Evolutionary conservation across 2,329 filamentous ascomycete species (phyloP), one percentile per base, ranked within the genome.

Genomic region (Ophiostoma quercus): DNA sequence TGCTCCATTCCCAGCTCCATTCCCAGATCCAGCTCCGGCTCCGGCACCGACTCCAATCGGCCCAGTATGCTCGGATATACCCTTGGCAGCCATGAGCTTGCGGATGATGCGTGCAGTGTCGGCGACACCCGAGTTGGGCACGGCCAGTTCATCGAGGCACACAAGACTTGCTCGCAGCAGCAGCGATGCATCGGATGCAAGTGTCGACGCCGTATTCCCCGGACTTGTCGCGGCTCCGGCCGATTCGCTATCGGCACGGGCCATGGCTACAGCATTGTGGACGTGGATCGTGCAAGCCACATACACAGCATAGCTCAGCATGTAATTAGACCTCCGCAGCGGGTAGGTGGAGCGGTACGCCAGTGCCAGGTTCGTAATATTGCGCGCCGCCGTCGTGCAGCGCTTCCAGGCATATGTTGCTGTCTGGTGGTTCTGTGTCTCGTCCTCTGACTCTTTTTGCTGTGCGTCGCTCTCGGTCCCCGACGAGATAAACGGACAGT

Each of bases 241-340:
- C 6, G 65, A 16, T 16, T 62, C 57, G 25, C 57, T 12, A 25
- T 62, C 57, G 29, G 29, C 47, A 71, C 69, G 69, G 37, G 73
- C 67, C 25, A 76, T 73, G 2, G 75, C 72, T 11, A 78, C 78
- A 9, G 76, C 76, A 71, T 80, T 81, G 37, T 79, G 76, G 6
- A 79, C 79, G 67, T 80, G 79, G 66, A 81, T 80, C 0, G 79
- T 80, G 70, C 78, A 80, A 2, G 79, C 77, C 16, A 80, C 79
- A 70, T 81, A 81, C 0, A 78, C 72, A 0, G 77, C 76, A 69
- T 81, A 81, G 67, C 76, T 76, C 16, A 80, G 73, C 43, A 81
- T 71, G 71, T 81, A 81, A 25, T 77, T 77, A 0, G 77, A 79
- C 6, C 75, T 72, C 19, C 76, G 74, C 1, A 80, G 72, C 5